Evolutionary conservation across 2,329 filamentous ascomycete species (phyloP).

Genomic region (Fusarium piperis): DNA sequence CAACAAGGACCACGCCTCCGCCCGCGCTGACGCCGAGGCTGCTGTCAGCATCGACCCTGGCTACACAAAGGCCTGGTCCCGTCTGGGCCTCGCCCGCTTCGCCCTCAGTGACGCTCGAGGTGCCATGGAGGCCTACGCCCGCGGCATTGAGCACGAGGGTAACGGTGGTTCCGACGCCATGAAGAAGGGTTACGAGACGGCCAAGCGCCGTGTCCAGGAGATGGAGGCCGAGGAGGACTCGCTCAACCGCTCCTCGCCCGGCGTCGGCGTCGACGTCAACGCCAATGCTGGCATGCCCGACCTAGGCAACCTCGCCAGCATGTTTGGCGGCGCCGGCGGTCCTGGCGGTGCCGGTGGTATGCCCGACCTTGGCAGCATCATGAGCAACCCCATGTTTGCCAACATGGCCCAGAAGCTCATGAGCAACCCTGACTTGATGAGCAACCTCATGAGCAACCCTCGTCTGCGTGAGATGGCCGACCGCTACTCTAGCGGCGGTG

Average conservation of each 20-base stretch:
- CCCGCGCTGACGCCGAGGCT: constrained; percentile 87
- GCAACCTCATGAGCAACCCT: constrained; percentile 94
- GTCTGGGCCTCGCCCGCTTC: constrained; percentile 89
- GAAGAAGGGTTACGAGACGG: constrained; percentile 97
- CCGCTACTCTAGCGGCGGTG: constrained; percentile 78
- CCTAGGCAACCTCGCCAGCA: constrained; percentile 74
- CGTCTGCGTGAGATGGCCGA: constrained; percentile 87
- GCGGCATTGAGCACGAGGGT: constrained; percentile 93
- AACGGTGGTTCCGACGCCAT: constrained; percentile 95
- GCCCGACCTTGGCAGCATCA: constrained; percentile 86
- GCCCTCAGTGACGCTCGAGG: constrained; percentile 91
- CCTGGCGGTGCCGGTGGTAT: constrained; percentile 77
- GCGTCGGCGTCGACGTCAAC: constrained; percentile 62
- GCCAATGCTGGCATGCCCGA: constrained; percentile 68
- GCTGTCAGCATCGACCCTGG: constrained; percentile 87
- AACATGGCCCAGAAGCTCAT: constrained; percentile 97
- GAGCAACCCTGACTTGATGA: constrained; percentile 94
- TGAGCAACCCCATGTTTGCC: constrained; percentile 98
- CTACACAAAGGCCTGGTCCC: constrained; percentile 98
- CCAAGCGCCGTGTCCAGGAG: constrained; percentile 86
- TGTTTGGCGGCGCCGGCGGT: constrained; percentile 71
- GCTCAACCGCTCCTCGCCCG: constrained; percentile 58
- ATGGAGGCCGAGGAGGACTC: constrained; percentile 63
- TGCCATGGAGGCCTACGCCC: constrained; percentile 92
- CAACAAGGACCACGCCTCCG: constrained; percentile 83